Conservation (phyloP, 2,329 filamentous ascomycete genomes). For the Fusarium veterinarium region DNA sequence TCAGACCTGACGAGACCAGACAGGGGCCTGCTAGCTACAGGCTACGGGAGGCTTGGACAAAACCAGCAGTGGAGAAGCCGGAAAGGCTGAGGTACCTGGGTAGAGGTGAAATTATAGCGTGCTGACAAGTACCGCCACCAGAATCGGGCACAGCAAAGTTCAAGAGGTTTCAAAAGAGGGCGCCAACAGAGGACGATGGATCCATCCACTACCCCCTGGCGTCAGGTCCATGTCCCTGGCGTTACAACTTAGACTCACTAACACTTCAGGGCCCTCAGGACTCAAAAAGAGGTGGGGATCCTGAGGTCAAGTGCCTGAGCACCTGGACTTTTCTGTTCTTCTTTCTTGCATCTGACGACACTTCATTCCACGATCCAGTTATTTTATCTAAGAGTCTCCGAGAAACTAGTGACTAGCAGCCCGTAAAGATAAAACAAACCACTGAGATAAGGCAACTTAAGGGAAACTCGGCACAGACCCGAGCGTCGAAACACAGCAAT, state of each 20-base stretch:
- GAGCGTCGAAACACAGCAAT: conserved; percentile 13
- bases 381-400: neutral
- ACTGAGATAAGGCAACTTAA: conserved; percentile 13
- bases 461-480: conserved; percentile 21
- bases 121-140: conserved; percentile 3
- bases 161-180: conserved; percentile 40
- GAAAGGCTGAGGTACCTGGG: conserved; percentile 16
- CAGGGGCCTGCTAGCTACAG: conserved; percentile 27
- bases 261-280: neutral
- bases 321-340: neutral
- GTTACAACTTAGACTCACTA: conserved; percentile 18
- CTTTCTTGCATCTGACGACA: conserved; percentile 17
- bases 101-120: neutral
- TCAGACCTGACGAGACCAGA: conserved; percentile 32
- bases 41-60: conserved; percentile 36
- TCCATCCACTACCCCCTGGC: conserved; percentile 33
- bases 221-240: conserved; percentile 30
- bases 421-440: conserved; percentile 18
- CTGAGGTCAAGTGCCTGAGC: neutral
- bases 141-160: conserved; percentile 19
- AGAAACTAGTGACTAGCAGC: conserved; percentile 4
- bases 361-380: conserved; percentile 26
- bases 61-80: conserved; percentile 22
- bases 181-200: conserved; percentile 30
- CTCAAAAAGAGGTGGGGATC: conserved; percentile 8